phyloP scores from a whole-genome alignment of 345 rosid species.

The Moricandia moricandioides region DNA sequence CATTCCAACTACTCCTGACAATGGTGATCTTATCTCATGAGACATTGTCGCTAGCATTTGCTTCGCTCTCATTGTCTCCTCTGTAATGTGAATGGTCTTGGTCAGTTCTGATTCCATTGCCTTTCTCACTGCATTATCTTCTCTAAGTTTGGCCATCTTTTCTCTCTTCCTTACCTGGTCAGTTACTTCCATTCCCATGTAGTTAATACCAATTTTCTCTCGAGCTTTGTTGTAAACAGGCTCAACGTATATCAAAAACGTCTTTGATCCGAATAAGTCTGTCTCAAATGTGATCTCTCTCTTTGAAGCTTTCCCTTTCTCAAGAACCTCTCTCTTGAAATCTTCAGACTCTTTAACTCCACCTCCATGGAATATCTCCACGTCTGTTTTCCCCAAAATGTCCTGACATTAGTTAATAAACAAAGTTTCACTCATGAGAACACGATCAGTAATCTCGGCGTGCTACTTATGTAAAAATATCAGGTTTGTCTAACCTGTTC shows the following conservation, averaged over 20 bases:
- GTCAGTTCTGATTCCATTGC: slow-evolving; percentile 95
- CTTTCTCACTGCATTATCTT: slow-evolving; percentile 91
- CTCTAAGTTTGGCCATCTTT: slow-evolving; percentile 81
- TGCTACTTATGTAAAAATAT: too few species aligned
- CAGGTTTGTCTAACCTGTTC: slow-evolving; percentile 69
- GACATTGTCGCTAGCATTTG: slow-evolving; percentile 99
- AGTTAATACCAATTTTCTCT: slow-evolving; percentile 88
- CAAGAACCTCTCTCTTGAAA: slow-evolving; percentile 87
- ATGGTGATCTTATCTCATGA: slow-evolving; percentile 94
- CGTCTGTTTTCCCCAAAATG: slow-evolving; percentile 82
- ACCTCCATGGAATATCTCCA: slow-evolving; percentile 81
- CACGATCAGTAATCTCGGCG: neutral
- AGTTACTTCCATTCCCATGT: slow-evolving; percentile 96
- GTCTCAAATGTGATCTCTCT: slow-evolving; percentile 90
- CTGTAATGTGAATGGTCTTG: slow-evolving; percentile 96
- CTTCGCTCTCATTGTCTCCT: slow-evolving; percentile 98
- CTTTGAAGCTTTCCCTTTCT: slow-evolving; percentile 83
- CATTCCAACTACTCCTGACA: slow-evolving; percentile 92
- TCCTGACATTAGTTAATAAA: slow-evolving; percentile 61
- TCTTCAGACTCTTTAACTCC: slow-evolving; percentile 96
- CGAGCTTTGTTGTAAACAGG: slow-evolving; percentile 86
- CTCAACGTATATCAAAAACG: slow-evolving; percentile 82
- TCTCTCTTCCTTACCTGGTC: slow-evolving; percentile 94
- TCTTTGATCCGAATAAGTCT: slow-evolving; percentile 76
- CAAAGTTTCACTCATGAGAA: neutral